A percentile compares a stretch with the other conserved stretches of the same genome.
Conservation (phyloP, 2,329 filamentous ascomycete genomes). For the Colletotrichum lupini region DNA sequence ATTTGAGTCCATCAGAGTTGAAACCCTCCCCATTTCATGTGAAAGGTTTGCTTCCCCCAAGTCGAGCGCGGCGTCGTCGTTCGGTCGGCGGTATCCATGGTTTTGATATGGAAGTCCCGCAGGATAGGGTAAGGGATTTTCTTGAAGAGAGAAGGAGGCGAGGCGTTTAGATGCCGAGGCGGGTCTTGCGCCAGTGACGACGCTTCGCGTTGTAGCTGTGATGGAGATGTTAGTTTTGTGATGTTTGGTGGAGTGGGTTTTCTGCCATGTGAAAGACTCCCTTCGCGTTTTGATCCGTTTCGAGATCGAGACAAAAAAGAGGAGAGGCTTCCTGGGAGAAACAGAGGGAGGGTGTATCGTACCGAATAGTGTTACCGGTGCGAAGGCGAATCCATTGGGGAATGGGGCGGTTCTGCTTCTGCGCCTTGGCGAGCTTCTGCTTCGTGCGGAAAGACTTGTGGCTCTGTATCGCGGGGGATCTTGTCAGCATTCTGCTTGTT, state of each 20-base stretch:
- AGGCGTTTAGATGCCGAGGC: conserved; percentile 93
- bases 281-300: not conserved
- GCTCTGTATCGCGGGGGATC: conserved; percentile 71
- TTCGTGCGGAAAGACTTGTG: conserved; percentile 99
- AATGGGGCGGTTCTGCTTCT: conserved; percentile 99
- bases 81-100: conserved; percentile 31
- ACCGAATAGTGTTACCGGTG: conserved; percentile 99
- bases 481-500: conserved; percentile 20
- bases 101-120: conserved; percentile 38
- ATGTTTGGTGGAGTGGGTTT: not conserved
- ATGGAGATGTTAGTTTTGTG: not conserved
- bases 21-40: conserved; percentile 23
- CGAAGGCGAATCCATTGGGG: conserved; percentile 99
- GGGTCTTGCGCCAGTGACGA: conserved; percentile 99
- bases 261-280: not conserved
- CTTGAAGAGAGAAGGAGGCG: conserved; percentile 50
- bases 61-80: conserved; percentile 34
- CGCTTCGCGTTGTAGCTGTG: conserved; percentile 99
- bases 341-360: conserved; percentile 55
- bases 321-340: not conserved
- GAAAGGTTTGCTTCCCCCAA: conserved; percentile 17
- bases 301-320: not conserved
- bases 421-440: conserved; percentile 99
- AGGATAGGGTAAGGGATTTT: conserved; percentile 38
- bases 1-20: conserved; percentile 26